A percentile compares a stretch with the other conserved stretches of the same genome.
phyloP scores from a whole-genome alignment of 257 asterid species.

The Knoxia roxburghii region DNA sequence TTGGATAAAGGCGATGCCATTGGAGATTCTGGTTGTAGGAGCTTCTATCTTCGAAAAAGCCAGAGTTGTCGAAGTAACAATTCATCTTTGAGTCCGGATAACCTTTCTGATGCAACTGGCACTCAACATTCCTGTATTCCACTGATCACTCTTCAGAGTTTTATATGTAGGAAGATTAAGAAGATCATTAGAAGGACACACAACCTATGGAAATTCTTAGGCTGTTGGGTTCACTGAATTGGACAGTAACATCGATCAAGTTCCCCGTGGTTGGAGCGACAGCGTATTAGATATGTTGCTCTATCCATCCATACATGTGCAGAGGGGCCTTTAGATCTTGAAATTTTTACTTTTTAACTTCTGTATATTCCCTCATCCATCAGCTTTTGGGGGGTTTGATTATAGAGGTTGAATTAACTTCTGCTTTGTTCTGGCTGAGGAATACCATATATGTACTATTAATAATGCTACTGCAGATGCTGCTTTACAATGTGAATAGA shows the following conservation, averaged over 20 bases:
- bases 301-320: conserved; percentile 1
- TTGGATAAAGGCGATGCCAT: conserved; percentile 55
- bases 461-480: not conserved
- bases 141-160: conserved; percentile 17
- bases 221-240: conserved; percentile 40
- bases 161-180: conserved; percentile 20
- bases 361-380: no score
- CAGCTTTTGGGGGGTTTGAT: no score
- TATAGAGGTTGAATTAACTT: no score
- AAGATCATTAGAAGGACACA: conserved; percentile 31
- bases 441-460: no score
- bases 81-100: conserved; percentile 15
- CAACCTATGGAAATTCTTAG: conserved; percentile 39
- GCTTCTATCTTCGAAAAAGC: conserved; percentile 54
- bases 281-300: conserved; percentile 14
- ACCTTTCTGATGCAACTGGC: not conserved
- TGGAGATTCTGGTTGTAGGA: conserved; percentile 64
- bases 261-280: conserved; percentile 8
- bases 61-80: conserved; percentile 12
- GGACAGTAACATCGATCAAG: not conserved
- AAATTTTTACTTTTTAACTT: no score
- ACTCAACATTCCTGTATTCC: conserved; percentile 4
- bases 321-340: no score
- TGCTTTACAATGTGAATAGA: not conserved
- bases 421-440: no score